phyloP scores from a whole-genome alignment of 2,329 filamentous ascomycete genomes.

The Neospermospora avenae region DNA sequence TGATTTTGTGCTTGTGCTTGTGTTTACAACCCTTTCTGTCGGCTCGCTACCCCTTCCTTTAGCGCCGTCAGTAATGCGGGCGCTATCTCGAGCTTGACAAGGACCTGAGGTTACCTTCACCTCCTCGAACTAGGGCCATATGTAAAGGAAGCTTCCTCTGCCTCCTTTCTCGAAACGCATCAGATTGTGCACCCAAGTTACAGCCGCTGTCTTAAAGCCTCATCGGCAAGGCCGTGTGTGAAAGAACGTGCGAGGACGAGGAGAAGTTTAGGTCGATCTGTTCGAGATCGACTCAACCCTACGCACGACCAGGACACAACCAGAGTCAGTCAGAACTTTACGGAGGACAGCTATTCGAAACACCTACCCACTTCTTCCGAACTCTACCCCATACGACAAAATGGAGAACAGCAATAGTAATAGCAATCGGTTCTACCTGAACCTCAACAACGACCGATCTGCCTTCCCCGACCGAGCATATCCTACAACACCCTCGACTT shows the following conservation, averaged over 20 bases:
- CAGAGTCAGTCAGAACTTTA: slow-evolving; percentile 2
- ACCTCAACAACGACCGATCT: slow-evolving; percentile 52
- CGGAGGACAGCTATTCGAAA: slow-evolving; percentile 6
- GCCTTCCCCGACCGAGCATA: slow-evolving; percentile 71
- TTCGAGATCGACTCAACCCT: not conserved
- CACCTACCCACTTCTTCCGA: not conserved
- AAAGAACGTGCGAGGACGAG: not conserved
- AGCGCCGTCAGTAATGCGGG: slow-evolving; percentile 1
- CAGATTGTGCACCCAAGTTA: not conserved
- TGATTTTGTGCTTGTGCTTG: not conserved
- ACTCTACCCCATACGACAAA: slow-evolving; percentile 4
- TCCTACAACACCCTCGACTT: slow-evolving; percentile 90
- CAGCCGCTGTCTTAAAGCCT: not conserved
- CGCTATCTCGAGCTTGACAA: not conserved
- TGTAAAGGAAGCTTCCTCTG: not conserved
- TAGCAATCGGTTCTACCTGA: slow-evolving; percentile 31
- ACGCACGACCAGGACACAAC: not conserved
- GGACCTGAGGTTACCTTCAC: not conserved
- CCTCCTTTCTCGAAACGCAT: not conserved
- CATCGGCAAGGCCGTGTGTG: slow-evolving; percentile 4
- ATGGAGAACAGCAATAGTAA: slow-evolving; percentile 30
- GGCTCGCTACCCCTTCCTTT: not conserved
- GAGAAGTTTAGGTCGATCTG: not conserved
- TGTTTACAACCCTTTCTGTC: not conserved
- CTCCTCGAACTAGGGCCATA: not conserved